phyloP scores from a whole-genome alignment of 306 rosid species.

The Amphicarpaea edgeworthii region DNA sequence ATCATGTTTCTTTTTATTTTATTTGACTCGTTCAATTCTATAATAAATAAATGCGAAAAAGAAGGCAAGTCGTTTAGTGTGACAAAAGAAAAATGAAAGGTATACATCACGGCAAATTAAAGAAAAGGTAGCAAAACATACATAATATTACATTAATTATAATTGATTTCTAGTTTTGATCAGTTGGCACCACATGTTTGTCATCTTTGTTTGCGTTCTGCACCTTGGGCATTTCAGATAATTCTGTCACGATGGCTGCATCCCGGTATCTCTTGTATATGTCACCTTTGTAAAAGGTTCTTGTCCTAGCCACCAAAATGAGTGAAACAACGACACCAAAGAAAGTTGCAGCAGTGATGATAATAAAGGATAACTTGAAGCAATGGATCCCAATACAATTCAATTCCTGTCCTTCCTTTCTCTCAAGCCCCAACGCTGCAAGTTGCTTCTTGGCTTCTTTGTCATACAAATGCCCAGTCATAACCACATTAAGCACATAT shows the following conservation, averaged over 20 bases:
- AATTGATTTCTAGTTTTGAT: background rate
- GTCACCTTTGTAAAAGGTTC: slow-evolving; percentile 55
- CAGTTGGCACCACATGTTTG: slow-evolving; percentile 34
- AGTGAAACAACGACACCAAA: slow-evolving; percentile 54
- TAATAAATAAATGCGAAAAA: background rate
- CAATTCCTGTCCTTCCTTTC: slow-evolving; percentile 49
- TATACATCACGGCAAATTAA: slow-evolving; percentile 41
- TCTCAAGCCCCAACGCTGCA: slow-evolving; percentile 35
- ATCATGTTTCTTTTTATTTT: background rate
- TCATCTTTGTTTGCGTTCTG: slow-evolving; percentile 8
- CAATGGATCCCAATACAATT: slow-evolving; percentile 51
- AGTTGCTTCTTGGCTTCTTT: slow-evolving; percentile 53
- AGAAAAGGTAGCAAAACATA: slow-evolving; percentile 23
- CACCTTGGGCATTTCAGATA: slow-evolving; percentile 17
- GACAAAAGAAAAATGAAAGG: slow-evolving; percentile 28
- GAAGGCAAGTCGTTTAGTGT: background rate
- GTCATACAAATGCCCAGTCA: slow-evolving; percentile 62
- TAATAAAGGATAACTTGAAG: slow-evolving; percentile 53
- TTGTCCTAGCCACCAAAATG: slow-evolving; percentile 63
- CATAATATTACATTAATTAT: slow-evolving; percentile 8
- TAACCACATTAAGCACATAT: slow-evolving; percentile 53
- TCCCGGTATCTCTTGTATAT: slow-evolving; percentile 54
- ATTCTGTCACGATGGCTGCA: background rate
- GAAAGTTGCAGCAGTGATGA: slow-evolving; percentile 53
- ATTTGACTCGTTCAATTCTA: too few species aligned